Evolutionary conservation across 176 grass and related monocot genomes (phyloP).

Genomic region (Oryza glaberrima): DNA sequence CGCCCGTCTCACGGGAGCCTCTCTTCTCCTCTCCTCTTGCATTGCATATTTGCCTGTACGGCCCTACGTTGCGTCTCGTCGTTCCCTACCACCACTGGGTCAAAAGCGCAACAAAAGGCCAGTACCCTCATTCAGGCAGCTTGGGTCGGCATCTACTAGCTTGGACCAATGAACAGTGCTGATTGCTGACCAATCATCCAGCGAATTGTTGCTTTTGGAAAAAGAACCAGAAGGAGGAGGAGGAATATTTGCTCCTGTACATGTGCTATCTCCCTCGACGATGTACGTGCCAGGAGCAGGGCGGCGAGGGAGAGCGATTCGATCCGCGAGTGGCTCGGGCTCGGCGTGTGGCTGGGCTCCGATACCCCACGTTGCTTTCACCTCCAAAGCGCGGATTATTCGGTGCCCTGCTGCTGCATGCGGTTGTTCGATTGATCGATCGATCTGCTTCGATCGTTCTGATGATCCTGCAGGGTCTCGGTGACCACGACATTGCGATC

Average conservation of each 20-base stretch:
- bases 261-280: not conserved
- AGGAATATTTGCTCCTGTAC: slow-evolving; percentile 13
- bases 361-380: slow-evolving; percentile 12
- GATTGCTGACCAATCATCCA: not conserved
- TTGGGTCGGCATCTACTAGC: not conserved
- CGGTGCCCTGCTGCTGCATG: slow-evolving; percentile 15
- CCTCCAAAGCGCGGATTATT: slow-evolving; percentile 33
- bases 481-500: not conserved
- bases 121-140: too few species aligned
- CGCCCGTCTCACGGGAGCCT: slow-evolving; percentile 32
- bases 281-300: not conserved
- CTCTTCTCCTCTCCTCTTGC: not conserved
- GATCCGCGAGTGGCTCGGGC: too few species aligned
- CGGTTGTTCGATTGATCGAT: not conserved
- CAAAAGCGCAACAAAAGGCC: too few species aligned
- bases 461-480: not conserved
- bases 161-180: not conserved
- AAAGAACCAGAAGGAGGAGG: slow-evolving; percentile 18
- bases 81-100: not conserved
- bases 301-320: not conserved
- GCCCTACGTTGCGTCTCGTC: not conserved
- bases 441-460: not conserved
- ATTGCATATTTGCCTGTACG: not conserved
- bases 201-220: not conserved
- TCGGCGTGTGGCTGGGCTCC: not conserved